A percentile compares a stretch with the other conserved stretches of the same genome.
phyloP scores from a whole-genome alignment of 2,329 filamentous ascomycete species.

The Lachnum nothofagi region DNA sequence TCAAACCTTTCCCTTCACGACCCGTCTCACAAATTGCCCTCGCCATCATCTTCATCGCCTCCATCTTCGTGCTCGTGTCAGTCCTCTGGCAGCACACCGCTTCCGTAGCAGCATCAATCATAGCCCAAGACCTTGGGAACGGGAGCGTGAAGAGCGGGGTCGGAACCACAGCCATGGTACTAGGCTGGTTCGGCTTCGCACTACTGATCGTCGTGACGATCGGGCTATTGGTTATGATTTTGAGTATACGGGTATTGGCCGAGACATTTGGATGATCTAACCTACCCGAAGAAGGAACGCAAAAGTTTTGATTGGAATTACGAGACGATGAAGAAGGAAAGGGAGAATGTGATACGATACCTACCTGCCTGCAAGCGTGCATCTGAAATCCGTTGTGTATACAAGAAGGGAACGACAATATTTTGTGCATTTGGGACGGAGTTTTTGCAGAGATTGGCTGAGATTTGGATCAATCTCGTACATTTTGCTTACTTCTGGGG shows the following conservation, averaged over 20 bases:
- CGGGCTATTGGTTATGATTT: constrained; percentile 89
- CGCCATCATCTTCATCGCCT: constrained; percentile 79
- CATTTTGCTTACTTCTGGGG: constrained; percentile 1
- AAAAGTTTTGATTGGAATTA: constrained; percentile 1
- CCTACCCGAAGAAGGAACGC: background rate
- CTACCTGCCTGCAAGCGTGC: constrained; percentile 24
- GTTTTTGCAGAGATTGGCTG: constrained; percentile 11
- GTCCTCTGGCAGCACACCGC: constrained; percentile 91
- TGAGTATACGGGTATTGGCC: constrained; percentile 79
- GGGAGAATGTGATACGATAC: constrained; percentile 11
- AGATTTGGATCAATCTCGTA: constrained; percentile 12
- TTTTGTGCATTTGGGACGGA: constrained; percentile 23
- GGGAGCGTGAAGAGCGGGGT: constrained; percentile 82
- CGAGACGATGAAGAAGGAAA: background rate
- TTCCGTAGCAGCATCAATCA: constrained; percentile 87
- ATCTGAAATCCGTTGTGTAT: too few relatives aligned
- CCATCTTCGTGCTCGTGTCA: constrained; percentile 68
- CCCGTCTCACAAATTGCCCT: constrained; percentile 89
- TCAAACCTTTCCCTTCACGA: constrained; percentile 89
- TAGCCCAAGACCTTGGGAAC: constrained; percentile 89
- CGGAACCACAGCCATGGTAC: constrained; percentile 89
- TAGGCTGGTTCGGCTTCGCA: constrained; percentile 96
- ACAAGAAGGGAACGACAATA: constrained; percentile 10
- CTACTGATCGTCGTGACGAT: constrained; percentile 93
- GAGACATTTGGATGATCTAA: constrained; percentile 38